Conservation (phyloP, 2,329 filamentous ascomycete species). For the Lachnellula occidentalis region DNA sequence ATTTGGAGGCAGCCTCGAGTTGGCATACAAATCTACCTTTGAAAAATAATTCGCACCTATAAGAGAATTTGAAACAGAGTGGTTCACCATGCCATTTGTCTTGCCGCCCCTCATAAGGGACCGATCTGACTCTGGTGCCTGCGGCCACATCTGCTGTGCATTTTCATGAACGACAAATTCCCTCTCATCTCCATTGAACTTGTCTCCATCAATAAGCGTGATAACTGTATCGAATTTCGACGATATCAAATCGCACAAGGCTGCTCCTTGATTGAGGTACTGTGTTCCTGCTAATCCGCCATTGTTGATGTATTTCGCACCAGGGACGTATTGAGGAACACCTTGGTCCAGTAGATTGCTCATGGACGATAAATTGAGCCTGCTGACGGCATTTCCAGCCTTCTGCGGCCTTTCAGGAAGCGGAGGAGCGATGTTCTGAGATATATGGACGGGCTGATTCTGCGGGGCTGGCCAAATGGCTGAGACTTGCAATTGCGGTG, state of each 20-base stretch:
- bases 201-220: slow-evolving; percentile 65
- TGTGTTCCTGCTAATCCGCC: slow-evolving; percentile 38
- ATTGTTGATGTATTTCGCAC: slow-evolving; percentile 37
- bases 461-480: background rate
- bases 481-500: slow-evolving; percentile 14
- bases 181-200: slow-evolving; percentile 46
- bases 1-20: slow-evolving; percentile 65
- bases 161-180: slow-evolving; percentile 38
- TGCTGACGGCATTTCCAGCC: slow-evolving; percentile 13
- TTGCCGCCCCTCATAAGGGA: slow-evolving; percentile 25
- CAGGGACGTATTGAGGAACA: slow-evolving; percentile 33
- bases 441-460: slow-evolving; percentile 15
- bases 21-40: slow-evolving; percentile 74
- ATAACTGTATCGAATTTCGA: slow-evolving; percentile 62
- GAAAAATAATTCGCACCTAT: slow-evolving; percentile 57
- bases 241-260: slow-evolving; percentile 54
- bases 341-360: slow-evolving; percentile 32
- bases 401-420: slow-evolving; percentile 15
- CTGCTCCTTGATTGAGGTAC: slow-evolving; percentile 41
- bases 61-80: slow-evolving; percentile 33
- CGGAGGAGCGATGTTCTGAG: slow-evolving; percentile 15
- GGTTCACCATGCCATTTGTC: slow-evolving; percentile 31
- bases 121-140: slow-evolving; percentile 19
- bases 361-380: slow-evolving; percentile 22
- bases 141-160: slow-evolving; percentile 15